These are phyloP conservation scores for Gaertneriomyces sp. DNA, from an alignment of 192 early-diverging fungal species.

Conservation along the genomic window DNA sequence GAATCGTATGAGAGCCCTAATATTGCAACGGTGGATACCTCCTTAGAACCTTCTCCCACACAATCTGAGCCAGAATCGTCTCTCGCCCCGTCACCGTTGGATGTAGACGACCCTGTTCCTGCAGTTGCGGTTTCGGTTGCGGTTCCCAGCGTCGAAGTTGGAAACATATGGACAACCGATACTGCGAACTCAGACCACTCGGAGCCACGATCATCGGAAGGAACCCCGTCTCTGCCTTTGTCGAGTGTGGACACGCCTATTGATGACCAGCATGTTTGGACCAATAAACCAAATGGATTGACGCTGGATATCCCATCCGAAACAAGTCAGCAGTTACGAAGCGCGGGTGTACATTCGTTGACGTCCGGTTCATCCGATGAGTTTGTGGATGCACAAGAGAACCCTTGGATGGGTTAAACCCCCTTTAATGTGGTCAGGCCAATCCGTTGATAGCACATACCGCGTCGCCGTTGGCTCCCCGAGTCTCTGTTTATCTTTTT, in stretches of 20 bases:
- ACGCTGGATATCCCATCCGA: neutral
- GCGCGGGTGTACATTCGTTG: neutral
- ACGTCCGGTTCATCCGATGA: conserved; percentile 9
- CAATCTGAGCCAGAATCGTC: neutral
- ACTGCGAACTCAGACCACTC: neutral
- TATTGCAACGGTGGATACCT: neutral
- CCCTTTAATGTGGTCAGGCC: neutral
- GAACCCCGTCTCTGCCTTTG: neutral
- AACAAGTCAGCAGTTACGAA: neutral
- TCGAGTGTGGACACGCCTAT: too few relatives aligned
- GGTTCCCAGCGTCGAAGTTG: neutral
- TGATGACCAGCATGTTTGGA: too few relatives aligned
- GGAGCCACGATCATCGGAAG: neutral
- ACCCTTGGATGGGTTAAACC: conserved; percentile 14
- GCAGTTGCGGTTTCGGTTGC: neutral
- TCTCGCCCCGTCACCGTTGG: neutral
- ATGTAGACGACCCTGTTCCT: neutral
- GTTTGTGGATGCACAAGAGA: conserved; percentile 25
- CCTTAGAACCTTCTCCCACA: neutral
- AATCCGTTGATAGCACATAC: too few relatives aligned
- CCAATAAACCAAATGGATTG: conserved; percentile 1
- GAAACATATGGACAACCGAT: neutral
- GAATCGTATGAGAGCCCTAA: neutral
- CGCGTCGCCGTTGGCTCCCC: too few relatives aligned
- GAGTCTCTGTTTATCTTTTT: too few relatives aligned